Percentiles rank a stretch among this genome's conserved stretches.
Conservation (phyloP, 2,329 filamentous ascomycete genomes). For the Monosporascus sp. region DNA sequence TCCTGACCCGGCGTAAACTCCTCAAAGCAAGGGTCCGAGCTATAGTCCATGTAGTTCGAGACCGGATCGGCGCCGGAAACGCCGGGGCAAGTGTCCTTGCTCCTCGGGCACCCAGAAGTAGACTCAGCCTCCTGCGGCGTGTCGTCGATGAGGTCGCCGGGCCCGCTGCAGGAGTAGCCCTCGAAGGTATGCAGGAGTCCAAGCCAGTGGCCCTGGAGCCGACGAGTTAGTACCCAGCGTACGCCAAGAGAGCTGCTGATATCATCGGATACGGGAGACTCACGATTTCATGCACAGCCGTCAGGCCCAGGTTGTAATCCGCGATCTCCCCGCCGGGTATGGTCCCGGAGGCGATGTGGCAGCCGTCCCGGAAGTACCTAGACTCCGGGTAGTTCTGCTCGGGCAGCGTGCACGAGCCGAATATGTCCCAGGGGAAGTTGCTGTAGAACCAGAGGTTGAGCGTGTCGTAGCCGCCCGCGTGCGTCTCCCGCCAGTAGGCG, state of each 20-base stretch:
- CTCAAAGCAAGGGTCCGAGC: background rate
- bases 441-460: conserved; percentile 9
- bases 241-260: background rate
- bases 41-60: conserved; percentile 10
- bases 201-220: conserved; percentile 25
- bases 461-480: conserved; percentile 2
- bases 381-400: conserved; percentile 4
- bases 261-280: background rate
- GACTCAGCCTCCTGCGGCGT: conserved; percentile 27
- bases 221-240: background rate
- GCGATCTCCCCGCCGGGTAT: conserved; percentile 9
- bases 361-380: conserved; percentile 2
- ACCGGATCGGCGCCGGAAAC: conserved; percentile 1
- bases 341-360: conserved; percentile 10
- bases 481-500: conserved; percentile 1
- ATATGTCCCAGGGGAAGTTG: conserved; percentile 7
- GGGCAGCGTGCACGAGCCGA: conserved; percentile 3
- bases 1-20: conserved; percentile 1
- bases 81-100: conserved; percentile 3
- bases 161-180: conserved; percentile 21
- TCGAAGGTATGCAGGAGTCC: conserved; percentile 32
- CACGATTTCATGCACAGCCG: conserved; percentile 26
- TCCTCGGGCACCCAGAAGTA: conserved; percentile 1
- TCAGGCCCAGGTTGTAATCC: conserved; percentile 24
- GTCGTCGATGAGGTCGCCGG: conserved; percentile 29